Base-by-base conservation (phyloP, 2,329 filamentous ascomycete species). In the Rhexocercosporidium sp. region DNA sequence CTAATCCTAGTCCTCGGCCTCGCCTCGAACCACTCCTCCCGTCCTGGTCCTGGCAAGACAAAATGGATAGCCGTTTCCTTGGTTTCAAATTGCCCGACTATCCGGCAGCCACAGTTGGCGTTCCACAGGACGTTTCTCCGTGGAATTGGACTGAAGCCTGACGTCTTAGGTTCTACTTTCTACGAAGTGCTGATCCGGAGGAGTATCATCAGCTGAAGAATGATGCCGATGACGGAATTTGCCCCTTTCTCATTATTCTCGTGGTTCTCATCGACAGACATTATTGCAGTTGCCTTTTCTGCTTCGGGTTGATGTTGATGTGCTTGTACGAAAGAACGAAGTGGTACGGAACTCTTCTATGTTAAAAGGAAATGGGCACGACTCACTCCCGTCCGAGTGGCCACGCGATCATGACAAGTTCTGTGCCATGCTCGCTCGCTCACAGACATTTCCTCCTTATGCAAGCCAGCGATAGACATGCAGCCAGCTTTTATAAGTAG, bases 81-180 rank as follows among this genome's bases (percentile, higher is more conserved):
- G 25, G 20, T 47, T 18, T 47, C 12, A 20, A 11, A 47, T 47
- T 22, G 47, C 25, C 22, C 31, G 22, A 20, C 3, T 41, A 25
- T 39, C 54, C 31, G 54, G 31, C 34, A 37, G 54, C 31, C 34
- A 57, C n/a, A 57, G 31, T 20, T 16, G 7, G 27, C n/a, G 53
- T 37, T 56, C 31, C 54, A 34, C 7, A 57, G 54, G 54, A 57
- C 53, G 3, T 56, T 37, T 4, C 53, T 56, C 53, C 53, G 51
- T 16, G 7, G 47, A 27, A 37, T 12, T 27, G 11, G 12, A 53
- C 18, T 18, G 25, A 31, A 27, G 25, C 49, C 49, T 31, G 49
- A 53, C 25, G 49, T 31, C 5, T 53, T 27, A 53, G 49, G 49
- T 27, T 18, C 3, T 37, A 5, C 8, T n/a, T n/a, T n/a, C n/a